A percentile compares a stretch with the other conserved stretches of the same genome.
Conservation (phyloP, 345 rosid species). For the Murraya paniculata region DNA sequence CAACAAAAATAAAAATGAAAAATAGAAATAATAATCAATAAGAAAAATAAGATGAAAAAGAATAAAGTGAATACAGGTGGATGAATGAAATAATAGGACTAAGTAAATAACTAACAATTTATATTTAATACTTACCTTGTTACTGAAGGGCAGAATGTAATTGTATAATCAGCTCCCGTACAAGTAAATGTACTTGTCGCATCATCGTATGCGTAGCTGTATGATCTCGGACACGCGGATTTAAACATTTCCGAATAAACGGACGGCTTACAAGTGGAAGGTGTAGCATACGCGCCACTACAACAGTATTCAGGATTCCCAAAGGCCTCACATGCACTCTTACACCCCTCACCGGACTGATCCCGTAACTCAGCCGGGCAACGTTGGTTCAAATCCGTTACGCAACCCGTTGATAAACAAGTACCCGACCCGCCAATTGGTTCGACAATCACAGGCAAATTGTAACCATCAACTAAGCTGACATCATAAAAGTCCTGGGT, state of each 20-base stretch:
- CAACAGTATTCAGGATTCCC: constrained; percentile 64
- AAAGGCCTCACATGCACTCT: constrained; percentile 83
- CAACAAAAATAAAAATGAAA: too few relatives aligned
- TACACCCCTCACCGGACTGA: constrained; percentile 48
- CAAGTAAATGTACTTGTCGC: constrained; percentile 76
- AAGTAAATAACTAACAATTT: too few relatives aligned
- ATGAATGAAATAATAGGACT: too few relatives aligned
- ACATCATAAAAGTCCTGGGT: constrained; percentile 66
- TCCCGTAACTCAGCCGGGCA: constrained; percentile 61
- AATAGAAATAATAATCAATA: background rate
- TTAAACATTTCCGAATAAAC: constrained; percentile 61
- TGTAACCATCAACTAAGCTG: constrained; percentile 72
- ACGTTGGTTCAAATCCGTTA: constrained; percentile 51
- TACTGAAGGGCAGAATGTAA: constrained; percentile 71
- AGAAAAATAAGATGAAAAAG: background rate
- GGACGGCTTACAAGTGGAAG: constrained; percentile 59
- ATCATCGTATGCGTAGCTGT: constrained; percentile 81
- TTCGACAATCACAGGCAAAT: constrained; percentile 54
- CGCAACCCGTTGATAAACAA: constrained; percentile 62
- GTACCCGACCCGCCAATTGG: constrained; percentile 57
- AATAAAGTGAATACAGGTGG: background rate
- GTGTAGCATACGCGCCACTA: constrained; percentile 57
- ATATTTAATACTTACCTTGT: constrained; percentile 41
- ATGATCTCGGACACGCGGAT: constrained; percentile 62
- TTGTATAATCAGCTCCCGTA: constrained; percentile 51